Percentiles rank a stretch among this genome's conserved stretches.
Conservation (phyloP, 208 protist species). For the Crithidia bombi region DNA sequence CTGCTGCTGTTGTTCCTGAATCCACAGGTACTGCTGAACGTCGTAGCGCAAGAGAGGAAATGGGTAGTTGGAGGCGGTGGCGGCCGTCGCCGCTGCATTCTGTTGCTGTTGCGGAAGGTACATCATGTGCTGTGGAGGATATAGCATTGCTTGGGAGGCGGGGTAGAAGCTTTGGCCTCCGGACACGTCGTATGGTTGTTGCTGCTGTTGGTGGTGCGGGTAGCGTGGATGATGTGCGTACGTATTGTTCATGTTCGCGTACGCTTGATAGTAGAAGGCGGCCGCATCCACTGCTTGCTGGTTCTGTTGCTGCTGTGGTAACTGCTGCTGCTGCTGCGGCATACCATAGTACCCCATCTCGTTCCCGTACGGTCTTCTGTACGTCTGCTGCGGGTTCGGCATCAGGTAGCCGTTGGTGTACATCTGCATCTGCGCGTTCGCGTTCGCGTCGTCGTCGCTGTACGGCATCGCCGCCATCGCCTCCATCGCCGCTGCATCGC, state of each 20-base stretch:
- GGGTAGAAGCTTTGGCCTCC: neutral
- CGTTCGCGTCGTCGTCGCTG: neutral
- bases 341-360: conserved; percentile 15
- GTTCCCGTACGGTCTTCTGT: neutral
- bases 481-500: neutral
- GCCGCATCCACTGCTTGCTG: conserved; percentile 21
- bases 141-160: neutral
- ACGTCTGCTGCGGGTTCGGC: neutral
- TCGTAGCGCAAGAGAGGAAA: conserved; percentile 29
- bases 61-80: conserved; percentile 7
- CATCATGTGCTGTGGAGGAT: conserved; percentile 2
- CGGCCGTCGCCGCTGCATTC: conserved; percentile 1
- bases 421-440: neutral
- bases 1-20: conserved; percentile 33
- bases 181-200: neutral
- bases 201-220: conserved; percentile 8
- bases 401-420: neutral
- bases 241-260: conserved; percentile 14
- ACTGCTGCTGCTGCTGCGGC: conserved; percentile 7
- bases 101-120: conserved; percentile 8
- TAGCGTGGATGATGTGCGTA: neutral
- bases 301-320: conserved; percentile 9
- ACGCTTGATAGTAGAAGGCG: conserved; percentile 32
- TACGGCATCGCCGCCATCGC: conserved; percentile 8
- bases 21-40: conserved; percentile 32